Evolutionary conservation across 306 rosid genomes (phyloP), one percentile per base, ranked within the genome.

Genomic region (Senna siamea): DNA sequence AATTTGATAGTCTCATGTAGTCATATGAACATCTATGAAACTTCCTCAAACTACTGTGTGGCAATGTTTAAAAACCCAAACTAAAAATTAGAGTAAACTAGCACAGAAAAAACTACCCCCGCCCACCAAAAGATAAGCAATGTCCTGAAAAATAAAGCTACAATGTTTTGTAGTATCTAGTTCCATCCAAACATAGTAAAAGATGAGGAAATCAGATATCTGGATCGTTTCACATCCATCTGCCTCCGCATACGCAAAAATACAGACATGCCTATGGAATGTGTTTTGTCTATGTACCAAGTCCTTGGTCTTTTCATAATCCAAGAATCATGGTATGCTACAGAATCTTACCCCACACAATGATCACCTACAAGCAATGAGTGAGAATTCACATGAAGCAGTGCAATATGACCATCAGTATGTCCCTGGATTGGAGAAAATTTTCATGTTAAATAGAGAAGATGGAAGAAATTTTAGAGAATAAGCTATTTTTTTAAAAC

Each of bases 321-420:
- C 40, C 40, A 67, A 19, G 6, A 67, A 52, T 22, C 51, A n/a
- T 23, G 32, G 54, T 58, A 67, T 52, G 71, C 38, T 64, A 61
- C n/a, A 32, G 70, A 81, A 77, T 76, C 89, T 92, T 89, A 92
- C 97, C 97, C 96, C 47, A 92, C 87, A 75, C 97, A 92, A 75
- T 92, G 97, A 83, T 92, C 97, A 72, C 97, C 97, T 1, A 86
- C 93, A 76, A 92, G 83, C 78, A 92, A 70, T 63, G 96, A 87
- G 78, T 88, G 71, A 40, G 93, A 83, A 38, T 82, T 74, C 67
- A 77, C 80, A 69, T 92, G 96, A 81, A 89, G 93, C 81, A 92
- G 77, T 7, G 76, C 93, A 93, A 89, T 78, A 81, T 92, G 97
- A 54, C 96, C 97, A 89, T 92, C 97, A 37, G 97, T 92, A 81